Evolutionary conservation across 805 yeast genomes (phyloP).

Genomic region (Starmerella khaoyaiensis): DNA sequence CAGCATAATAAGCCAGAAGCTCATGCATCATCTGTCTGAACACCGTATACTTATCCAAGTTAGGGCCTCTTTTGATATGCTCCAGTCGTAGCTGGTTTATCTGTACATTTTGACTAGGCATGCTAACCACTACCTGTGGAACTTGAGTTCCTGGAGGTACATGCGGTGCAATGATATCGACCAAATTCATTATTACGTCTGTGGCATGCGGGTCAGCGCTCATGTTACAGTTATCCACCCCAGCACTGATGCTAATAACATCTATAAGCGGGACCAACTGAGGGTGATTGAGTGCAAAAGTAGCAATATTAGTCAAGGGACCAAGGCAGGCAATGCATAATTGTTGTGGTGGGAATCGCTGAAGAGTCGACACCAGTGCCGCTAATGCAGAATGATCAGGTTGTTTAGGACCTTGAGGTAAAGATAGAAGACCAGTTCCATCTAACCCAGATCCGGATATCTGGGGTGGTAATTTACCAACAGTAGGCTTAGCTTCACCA

Average conservation of each 20-base stretch:
- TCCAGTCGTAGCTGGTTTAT: slow-evolving; percentile 35
- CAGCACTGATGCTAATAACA: slow-evolving; percentile 68
- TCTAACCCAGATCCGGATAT: slow-evolving; percentile 76
- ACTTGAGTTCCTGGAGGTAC: slow-evolving; percentile 18
- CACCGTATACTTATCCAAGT: slow-evolving; percentile 28
- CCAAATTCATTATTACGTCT: slow-evolving; percentile 38
- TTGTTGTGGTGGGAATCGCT: slow-evolving; percentile 32
- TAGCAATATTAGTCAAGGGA: slow-evolving; percentile 58
- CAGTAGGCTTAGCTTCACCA: slow-evolving; percentile 45
- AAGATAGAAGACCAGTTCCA: slow-evolving; percentile 52
- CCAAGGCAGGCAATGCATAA: slow-evolving; percentile 63
- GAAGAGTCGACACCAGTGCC: slow-evolving; percentile 35
- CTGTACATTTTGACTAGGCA: slow-evolving; percentile 35
- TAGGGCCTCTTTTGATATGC: slow-evolving; percentile 30
- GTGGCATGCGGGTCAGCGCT: slow-evolving; percentile 71
- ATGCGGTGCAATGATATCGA: slow-evolving; percentile 30
- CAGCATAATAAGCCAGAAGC: slow-evolving; percentile 39
- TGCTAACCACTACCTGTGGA: slow-evolving; percentile 15
- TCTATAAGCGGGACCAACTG: slow-evolving; percentile 38
- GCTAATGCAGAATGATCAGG: slow-evolving; percentile 31
- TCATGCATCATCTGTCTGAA: slow-evolving; percentile 45
- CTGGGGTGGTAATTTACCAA: slow-evolving; percentile 38
- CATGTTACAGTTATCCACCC: slow-evolving; percentile 54
- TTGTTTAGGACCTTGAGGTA: slow-evolving; percentile 29
- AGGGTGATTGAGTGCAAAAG: slow-evolving; percentile 43